These are phyloP conservation scores for Vigna nakashimae DNA, from an alignment of 306 rosid species.

Conservation along the genomic window DNA sequence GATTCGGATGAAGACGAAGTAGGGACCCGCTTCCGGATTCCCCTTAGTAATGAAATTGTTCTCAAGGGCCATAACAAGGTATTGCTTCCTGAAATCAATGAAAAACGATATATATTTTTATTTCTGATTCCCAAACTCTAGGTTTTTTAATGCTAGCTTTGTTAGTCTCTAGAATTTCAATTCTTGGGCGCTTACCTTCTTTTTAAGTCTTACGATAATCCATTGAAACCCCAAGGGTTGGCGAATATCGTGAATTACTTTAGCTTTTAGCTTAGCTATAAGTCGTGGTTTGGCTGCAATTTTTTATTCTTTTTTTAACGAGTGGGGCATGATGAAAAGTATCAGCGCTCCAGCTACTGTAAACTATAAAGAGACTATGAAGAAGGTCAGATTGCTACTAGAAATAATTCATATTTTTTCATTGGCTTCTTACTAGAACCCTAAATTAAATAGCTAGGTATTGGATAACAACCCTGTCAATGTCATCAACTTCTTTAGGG, in stretches of 20 bases:
- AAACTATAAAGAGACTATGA: too few species aligned
- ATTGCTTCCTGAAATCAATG: background rate
- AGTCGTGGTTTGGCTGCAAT: background rate
- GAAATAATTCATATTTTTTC: too few species aligned
- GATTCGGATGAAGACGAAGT: constrained; percentile 46
- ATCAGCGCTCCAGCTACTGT: too few species aligned
- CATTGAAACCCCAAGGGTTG: background rate
- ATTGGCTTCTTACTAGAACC: too few species aligned
- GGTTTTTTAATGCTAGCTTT: too few species aligned
- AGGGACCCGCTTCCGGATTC: constrained; percentile 69
- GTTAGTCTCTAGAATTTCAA: too few species aligned
- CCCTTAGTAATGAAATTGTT: constrained; percentile 89
- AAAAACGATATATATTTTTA: background rate
- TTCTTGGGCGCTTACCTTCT: background rate
- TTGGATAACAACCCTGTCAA: too few species aligned
- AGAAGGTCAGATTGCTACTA: too few species aligned
- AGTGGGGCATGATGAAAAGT: background rate
- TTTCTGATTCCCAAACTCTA: background rate
- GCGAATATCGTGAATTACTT: background rate
- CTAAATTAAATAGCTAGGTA: too few species aligned
- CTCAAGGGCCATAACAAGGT: constrained; percentile 96
- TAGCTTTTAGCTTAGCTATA: background rate
- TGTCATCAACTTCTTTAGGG: too few species aligned
- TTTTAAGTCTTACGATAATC: background rate
- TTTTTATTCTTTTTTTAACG: background rate